Evolutionary conservation across 768 basidiomycete species (phyloP), one percentile per base, ranked within the genome.

Genomic region (Crepidotus variabilis): DNA sequence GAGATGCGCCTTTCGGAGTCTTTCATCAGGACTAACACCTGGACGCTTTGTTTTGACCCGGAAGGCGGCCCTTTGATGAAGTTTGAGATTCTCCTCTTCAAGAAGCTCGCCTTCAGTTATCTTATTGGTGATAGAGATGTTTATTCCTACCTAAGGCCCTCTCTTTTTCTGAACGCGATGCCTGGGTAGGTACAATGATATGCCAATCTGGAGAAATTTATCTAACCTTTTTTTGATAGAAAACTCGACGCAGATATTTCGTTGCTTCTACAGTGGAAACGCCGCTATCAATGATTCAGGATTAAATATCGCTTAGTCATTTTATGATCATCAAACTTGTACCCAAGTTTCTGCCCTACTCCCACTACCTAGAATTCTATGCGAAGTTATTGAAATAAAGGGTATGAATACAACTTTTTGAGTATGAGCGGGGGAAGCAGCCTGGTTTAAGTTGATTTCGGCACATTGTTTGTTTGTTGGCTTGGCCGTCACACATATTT

Each of bases 101-200:
- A 50, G 20, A 46, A 50, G 20, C 32, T 56, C 10, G 32, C 50
- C 10, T 56, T 56, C n/a, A 56, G 55, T 22, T 56, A 56, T n/a
- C 43, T 56, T 1, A 43, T 56, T 23, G 50, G 18, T 2, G 55
- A 51, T 51, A 36, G 46, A 1, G 36, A 18, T 0, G 6, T 56
- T n/a, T 39, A 21, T 4, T 6, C 13, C 1, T 56, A 51, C 50
- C 14, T 56, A 20, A 46, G 49, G 36, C 55, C 55, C 2, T 1
- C 22, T 1, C 45, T 56, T 28, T 56, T 35, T 22, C 47, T 49
- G 10, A 23, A 47, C 11, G 47, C 36, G 36, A 20, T 50, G 23
- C 48, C 22, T 6, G 28, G 28, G 28, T 28, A 28, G 28, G 28
- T 28, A 8, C 4, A 28, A 4, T 28, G 8, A 4, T 28, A 3